phyloP scores from a whole-genome alignment of 2,329 filamentous ascomycete genomes.

The Penicillium sp. region DNA sequence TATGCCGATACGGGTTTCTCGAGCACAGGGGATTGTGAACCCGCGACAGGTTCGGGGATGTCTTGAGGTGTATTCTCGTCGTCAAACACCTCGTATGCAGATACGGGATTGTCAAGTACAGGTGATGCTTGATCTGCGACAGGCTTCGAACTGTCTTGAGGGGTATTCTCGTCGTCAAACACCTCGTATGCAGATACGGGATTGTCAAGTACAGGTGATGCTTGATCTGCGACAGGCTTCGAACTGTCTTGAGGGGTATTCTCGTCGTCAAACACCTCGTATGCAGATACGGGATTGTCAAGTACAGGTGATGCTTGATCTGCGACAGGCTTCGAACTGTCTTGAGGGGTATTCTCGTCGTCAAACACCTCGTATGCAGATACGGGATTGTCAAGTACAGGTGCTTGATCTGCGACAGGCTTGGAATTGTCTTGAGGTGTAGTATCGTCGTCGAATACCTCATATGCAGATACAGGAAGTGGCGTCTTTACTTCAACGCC shows the following conservation, averaged over 20 bases:
- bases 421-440: not conserved
- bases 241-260: not conserved
- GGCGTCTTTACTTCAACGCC: constrained; percentile 7
- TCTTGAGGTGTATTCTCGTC: not conserved
- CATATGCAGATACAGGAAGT: constrained; percentile 3
- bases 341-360: not conserved
- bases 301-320: not conserved
- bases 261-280: not conserved
- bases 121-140: not conserved
- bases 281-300: not conserved
- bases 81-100: not conserved
- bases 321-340: not conserved
- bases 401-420: not conserved
- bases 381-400: not conserved
- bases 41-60: no score
- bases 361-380: not conserved
- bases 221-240: not conserved
- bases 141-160: not conserved
- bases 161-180: not conserved
- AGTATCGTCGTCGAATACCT: constrained; percentile 3
- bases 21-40: not conserved
- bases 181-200: not conserved
- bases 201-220: not conserved
- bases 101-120: not conserved
- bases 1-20: not conserved